These are phyloP conservation scores for Saussurea involucrata DNA, from an alignment of 129 eudicot genomes.

Conservation along the genomic window DNA sequence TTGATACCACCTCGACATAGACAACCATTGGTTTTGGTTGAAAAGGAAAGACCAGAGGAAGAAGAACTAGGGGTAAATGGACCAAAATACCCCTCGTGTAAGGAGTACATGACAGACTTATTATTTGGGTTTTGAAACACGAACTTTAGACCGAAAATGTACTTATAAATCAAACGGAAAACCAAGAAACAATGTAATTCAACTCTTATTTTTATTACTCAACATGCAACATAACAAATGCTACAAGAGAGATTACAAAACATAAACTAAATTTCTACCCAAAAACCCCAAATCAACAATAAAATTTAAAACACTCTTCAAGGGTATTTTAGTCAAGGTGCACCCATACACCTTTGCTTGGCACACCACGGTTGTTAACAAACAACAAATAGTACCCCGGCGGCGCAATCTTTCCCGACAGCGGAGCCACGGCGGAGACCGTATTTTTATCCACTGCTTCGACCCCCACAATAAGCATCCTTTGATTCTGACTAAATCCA, in stretches of 20 bases:
- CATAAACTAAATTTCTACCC: neutral
- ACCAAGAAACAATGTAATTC: too few species aligned
- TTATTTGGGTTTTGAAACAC: too few species aligned
- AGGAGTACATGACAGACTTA: too few species aligned
- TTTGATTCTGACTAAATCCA: conserved; percentile 61
- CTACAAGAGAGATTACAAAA: neutral
- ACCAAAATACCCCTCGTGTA: too few species aligned
- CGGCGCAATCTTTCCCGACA: conserved; percentile 28
- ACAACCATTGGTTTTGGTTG: too few species aligned
- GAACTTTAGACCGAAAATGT: too few species aligned
- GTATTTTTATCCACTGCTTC: neutral
- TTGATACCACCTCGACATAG: too few species aligned
- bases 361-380: conserved; percentile 49
- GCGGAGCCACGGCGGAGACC: conserved; percentile 23
- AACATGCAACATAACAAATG: neutral
- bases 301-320: neutral
- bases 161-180: too few species aligned
- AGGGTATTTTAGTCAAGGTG: conserved; percentile 20
- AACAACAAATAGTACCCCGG: conserved; percentile 73
- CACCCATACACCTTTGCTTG: conserved; percentile 72
- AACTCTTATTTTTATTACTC: too few species aligned
- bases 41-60: too few species aligned
- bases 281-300: neutral
- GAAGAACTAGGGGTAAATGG: too few species aligned
- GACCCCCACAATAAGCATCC: conserved; percentile 35